Conservation (phyloP, 2,329 filamentous ascomycete genomes). For the Alternaria infectoria region DNA sequence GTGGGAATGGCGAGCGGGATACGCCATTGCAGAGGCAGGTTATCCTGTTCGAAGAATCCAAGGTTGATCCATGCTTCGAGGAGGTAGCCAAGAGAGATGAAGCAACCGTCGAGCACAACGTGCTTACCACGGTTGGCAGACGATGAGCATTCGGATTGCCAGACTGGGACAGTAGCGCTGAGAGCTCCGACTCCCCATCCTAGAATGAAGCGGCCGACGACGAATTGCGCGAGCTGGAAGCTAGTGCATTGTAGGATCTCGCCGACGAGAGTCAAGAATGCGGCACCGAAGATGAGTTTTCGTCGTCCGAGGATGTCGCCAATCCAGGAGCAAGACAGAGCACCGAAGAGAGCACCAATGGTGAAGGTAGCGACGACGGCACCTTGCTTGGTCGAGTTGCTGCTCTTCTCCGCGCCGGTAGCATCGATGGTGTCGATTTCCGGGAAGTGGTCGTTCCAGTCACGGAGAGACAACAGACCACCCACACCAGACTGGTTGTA, state of each 20-base stretch:
- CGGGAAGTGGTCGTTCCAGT: conserved; percentile 56
- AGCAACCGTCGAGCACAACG: conserved; percentile 54
- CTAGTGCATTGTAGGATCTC: conserved; percentile 53
- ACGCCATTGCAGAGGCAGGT: conserved; percentile 67
- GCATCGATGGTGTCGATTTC: conserved; percentile 57
- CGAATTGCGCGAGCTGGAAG: conserved; percentile 56
- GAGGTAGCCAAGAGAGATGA: conserved; percentile 55
- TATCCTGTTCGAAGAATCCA: conserved; percentile 64
- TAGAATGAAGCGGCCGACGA: conserved; percentile 54
- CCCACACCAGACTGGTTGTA: conserved; percentile 61
- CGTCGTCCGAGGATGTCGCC: conserved; percentile 56
- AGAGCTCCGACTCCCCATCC: conserved; percentile 54
- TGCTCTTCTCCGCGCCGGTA: conserved; percentile 50
- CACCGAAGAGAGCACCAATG: conserved; percentile 55
- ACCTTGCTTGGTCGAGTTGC: conserved; percentile 55
- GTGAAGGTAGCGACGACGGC: conserved; percentile 55
- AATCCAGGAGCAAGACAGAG: conserved; percentile 54
- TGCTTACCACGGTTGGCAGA: conserved; percentile 50
- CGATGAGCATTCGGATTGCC: conserved; percentile 52
- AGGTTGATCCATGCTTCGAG: conserved; percentile 58
- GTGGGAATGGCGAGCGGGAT: conserved; percentile 73
- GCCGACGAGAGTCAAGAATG: conserved; percentile 51
- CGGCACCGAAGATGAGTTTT: conserved; percentile 53
- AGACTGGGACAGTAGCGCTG: conserved; percentile 55
- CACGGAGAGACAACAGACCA: conserved; percentile 51